Conservation (phyloP, 148 eudicot genomes). For the Suaeda aralocaspica region DNA sequence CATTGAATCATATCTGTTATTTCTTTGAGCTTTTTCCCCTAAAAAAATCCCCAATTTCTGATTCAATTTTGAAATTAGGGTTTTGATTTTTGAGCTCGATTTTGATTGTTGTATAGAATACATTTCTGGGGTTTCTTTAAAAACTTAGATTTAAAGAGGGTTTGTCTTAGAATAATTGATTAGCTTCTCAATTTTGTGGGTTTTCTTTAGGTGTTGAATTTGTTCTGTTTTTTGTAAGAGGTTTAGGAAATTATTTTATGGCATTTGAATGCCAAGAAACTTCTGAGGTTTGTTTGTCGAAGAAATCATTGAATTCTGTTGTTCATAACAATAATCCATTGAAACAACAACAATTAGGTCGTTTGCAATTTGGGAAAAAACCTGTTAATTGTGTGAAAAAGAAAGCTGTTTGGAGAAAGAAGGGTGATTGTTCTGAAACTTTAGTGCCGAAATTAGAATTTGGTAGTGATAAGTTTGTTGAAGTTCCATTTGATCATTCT, state of each 20-base stretch:
- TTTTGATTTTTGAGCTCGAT: background rate
- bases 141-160: constrained; percentile 9
- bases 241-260: constrained; percentile 55
- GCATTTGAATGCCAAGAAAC: constrained; percentile 71
- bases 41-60: background rate
- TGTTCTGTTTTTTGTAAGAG: background rate
- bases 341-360: constrained; percentile 31
- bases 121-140: background rate
- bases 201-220: constrained; percentile 5
- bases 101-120: no score
- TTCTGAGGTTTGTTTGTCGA: constrained; percentile 37
- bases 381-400: constrained; percentile 12
- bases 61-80: background rate
- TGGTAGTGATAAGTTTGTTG: constrained; percentile 29
- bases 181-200: background rate
- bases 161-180: constrained; percentile 7
- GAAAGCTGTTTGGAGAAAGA: constrained; percentile 22
- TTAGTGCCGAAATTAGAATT: constrained; percentile 22
- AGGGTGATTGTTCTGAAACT: constrained; percentile 32
- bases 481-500: constrained; percentile 17
- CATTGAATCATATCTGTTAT: background rate
- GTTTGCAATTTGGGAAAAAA: constrained; percentile 22
- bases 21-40: constrained; percentile 1
- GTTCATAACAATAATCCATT: constrained; percentile 32
- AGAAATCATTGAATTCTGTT: constrained; percentile 28